phyloP scores from a whole-genome alignment of 345 rosid genomes.

The Acer negundo region DNA sequence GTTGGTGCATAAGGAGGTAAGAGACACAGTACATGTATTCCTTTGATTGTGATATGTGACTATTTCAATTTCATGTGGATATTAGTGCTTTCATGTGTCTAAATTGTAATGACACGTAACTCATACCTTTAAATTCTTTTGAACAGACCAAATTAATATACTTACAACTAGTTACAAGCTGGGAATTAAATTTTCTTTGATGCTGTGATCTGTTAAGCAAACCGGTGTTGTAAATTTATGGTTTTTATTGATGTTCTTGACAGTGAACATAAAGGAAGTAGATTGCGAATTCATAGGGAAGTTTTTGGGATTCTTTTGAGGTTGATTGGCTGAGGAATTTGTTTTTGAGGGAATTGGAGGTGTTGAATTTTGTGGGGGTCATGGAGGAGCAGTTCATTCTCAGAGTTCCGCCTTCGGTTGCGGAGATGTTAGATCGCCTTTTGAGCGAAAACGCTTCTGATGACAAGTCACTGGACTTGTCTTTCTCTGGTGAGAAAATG shows the following conservation, averaged over 20 bases:
- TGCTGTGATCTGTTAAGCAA: not conserved
- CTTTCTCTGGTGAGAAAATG: slow-evolving; percentile 61
- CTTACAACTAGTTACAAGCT: no score
- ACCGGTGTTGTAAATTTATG: not conserved
- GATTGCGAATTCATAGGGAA: no score
- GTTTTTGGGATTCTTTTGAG: no score
- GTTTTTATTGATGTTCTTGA: not conserved
- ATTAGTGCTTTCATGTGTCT: no score
- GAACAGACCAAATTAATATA: no score
- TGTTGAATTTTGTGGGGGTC: slow-evolving; percentile 27
- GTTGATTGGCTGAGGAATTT: not conserved
- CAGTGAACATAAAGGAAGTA: not conserved
- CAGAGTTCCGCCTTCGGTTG: slow-evolving; percentile 89
- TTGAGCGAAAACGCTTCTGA: slow-evolving; percentile 72
- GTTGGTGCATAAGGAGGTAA: no score
- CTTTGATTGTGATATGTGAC: no score
- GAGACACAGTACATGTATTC: no score
- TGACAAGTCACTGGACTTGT: slow-evolving; percentile 79
- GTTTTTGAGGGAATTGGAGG: not conserved
- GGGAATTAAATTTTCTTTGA: not conserved
- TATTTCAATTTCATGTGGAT: no score
- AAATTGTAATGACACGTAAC: no score
- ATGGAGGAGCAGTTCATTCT: slow-evolving; percentile 97
- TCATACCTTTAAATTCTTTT: no score
- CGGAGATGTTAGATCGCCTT: slow-evolving; percentile 75